Evolutionary conservation across 2,329 filamentous ascomycete species (phyloP).

Genomic region (Furcasterigmium sp.): DNA sequence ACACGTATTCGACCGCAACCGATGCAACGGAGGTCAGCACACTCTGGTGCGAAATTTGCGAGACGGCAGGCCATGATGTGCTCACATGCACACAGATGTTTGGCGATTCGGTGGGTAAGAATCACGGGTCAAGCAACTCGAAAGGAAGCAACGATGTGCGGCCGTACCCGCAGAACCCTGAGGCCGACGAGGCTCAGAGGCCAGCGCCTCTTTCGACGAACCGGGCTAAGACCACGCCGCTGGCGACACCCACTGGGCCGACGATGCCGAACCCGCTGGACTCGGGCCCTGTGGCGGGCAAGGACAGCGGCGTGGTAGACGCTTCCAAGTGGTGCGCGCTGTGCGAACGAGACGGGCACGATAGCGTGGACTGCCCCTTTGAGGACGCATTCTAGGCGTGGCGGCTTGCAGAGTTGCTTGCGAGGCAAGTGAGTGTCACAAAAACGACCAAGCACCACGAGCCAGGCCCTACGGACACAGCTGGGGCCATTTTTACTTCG

Average conservation of each 20-base stretch:
- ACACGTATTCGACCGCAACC: constrained; percentile 63
- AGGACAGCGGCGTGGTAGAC: constrained; percentile 73
- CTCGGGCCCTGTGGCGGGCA: constrained; percentile 67
- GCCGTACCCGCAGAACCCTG: constrained; percentile 7
- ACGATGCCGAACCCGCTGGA: constrained; percentile 59
- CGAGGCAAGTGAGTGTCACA: no score
- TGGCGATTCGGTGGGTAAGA: constrained; percentile 37
- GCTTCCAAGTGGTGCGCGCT: constrained; percentile 93
- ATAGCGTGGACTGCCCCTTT: constrained; percentile 91
- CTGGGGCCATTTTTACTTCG: neutral
- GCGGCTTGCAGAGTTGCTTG: neutral
- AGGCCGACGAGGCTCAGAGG: constrained; percentile 35
- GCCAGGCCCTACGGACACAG: no score
- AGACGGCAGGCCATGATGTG: constrained; percentile 87
- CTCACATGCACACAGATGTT: constrained; percentile 92
- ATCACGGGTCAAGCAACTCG: constrained; percentile 18
- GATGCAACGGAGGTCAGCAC: constrained; percentile 70
- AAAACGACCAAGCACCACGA: no score
- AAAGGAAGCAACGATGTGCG: constrained; percentile 3
- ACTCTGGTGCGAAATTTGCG: constrained; percentile 94
- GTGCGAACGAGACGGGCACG: constrained; percentile 92
- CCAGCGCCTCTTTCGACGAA: constrained; percentile 51
- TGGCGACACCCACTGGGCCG: constrained; percentile 33
- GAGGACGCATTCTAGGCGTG: constrained; percentile 65
- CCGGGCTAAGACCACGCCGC: constrained; percentile 37